Base-by-base conservation (phyloP, 2,329 filamentous ascomycete genomes). In the Hymenoscyphus albidus region DNA sequence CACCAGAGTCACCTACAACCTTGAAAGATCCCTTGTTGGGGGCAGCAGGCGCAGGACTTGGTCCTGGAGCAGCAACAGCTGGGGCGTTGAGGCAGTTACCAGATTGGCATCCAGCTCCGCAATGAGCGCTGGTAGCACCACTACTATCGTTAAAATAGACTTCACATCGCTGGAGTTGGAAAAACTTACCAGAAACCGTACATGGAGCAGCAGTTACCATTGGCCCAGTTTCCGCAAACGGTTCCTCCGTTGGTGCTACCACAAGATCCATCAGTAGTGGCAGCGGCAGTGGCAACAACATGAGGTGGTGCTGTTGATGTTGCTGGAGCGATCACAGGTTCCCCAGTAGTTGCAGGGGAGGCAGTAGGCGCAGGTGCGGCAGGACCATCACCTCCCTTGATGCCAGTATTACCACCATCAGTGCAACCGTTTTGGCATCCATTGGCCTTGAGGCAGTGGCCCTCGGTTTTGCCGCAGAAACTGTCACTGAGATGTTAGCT, bases 51-150 rank as follows among this genome's bases (percentile, higher is more conserved):
- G 81, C 81, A 27, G 81, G 78, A 62, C 65, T 71, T 12, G 74
- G 67, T 22, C 70, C 71, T 32, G 73, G 73, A 38, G 69, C 72
- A 48, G 78, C 68, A 27, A 75, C 71, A 4, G 71, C 71, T 7
- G 80, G 76, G 39, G 74, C 76, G 42, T 76, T 76, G 58, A 76
- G 67, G 67, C 83, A 86, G 60, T 80, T 79, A 27, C 83, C 84
- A 56, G 80, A 84, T 70, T 83, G 82, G 71, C 84, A 86, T 61
- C 84, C 84, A 61, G 80, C 78, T 63, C 83, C 84, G 65, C 84
- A 86, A 73, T 85, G 83, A 57, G 79, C 75, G 51, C 77, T 79
- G 54, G 77, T 76, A 48, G 72, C 75, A 27, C 77, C 77, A 65
- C 76, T 77, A 62, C 44, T 1, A 32, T 40, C 14, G 38, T 58